Conservation (phyloP, 495 filamentous ascomycete genomes). For the Podospora pseudoanserina region DNA sequence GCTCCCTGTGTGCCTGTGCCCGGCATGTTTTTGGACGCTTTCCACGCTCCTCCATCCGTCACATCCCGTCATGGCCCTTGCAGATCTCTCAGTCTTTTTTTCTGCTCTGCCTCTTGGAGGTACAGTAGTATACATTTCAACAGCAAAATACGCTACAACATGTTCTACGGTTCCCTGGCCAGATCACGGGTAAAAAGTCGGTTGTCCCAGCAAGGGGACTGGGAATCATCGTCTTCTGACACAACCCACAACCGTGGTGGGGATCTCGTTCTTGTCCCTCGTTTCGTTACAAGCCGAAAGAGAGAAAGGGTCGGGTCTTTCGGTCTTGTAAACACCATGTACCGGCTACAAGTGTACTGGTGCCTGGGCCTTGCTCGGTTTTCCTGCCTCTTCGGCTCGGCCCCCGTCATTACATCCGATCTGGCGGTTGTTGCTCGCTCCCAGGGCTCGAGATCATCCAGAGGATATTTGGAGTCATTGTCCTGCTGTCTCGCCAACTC, state of each 20-base stretch:
- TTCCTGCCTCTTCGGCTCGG: constrained; percentile 24
- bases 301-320: neutral
- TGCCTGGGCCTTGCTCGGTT: constrained; percentile 5
- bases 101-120: neutral
- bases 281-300: constrained; percentile 9
- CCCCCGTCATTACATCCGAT: constrained; percentile 21
- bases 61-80: constrained; percentile 23
- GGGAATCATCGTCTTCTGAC: constrained; percentile 3
- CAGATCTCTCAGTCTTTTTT: constrained; percentile 10
- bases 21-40: neutral
- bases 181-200: constrained; percentile 11
- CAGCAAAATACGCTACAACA: neutral
- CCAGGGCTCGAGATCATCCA: constrained; percentile 1
- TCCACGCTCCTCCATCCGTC: constrained; percentile 14
- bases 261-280: constrained; percentile 10
- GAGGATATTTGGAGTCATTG: constrained; percentile 17
- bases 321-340: constrained; percentile 2
- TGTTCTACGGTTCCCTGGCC: constrained; percentile 8
- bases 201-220: constrained; percentile 3
- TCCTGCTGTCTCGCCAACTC: neutral
- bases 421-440: constrained; percentile 9
- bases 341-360: constrained; percentile 1
- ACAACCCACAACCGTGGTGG: constrained; percentile 16
- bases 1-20: constrained; percentile 5
- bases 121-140: neutral